These are phyloP conservation scores for Quercus glauca DNA, from an alignment of 306 rosid species.

Conservation along the genomic window DNA sequence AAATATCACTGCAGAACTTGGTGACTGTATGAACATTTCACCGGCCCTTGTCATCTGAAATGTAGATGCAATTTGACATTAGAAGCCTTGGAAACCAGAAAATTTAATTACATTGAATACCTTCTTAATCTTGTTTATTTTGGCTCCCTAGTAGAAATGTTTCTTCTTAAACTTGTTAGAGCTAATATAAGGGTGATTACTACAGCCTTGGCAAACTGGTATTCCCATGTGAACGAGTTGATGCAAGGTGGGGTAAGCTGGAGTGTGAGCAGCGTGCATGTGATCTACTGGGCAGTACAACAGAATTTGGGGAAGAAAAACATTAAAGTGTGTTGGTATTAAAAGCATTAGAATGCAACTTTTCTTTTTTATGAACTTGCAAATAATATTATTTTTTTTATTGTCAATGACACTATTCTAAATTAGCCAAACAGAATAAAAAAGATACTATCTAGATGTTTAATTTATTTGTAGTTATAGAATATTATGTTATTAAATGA, in stretches of 20 bases:
- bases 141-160: too few relatives aligned
- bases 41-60: neutral
- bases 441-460: too few relatives aligned
- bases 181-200: neutral
- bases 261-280: conserved; percentile 78
- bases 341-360: neutral
- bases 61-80: neutral
- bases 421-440: too few relatives aligned
- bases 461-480: too few relatives aligned
- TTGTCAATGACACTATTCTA: neutral
- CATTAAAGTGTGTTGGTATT: neutral
- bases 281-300: conserved; percentile 54
- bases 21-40: neutral
- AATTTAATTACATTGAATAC: neutral
- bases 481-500: too few relatives aligned
- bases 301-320: conserved; percentile 35
- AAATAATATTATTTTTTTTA: neutral
- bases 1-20: neutral
- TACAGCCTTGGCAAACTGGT: conserved; percentile 71
- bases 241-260: conserved; percentile 94
- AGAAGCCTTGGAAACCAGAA: neutral
- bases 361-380: neutral
- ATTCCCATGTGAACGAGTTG: conserved; percentile 80
- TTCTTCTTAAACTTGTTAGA: neutral
- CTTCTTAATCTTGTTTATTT: neutral